Evolutionary conservation across 78 protist genomes (phyloP).

Genomic region (Thecamonas trahens): DNA sequence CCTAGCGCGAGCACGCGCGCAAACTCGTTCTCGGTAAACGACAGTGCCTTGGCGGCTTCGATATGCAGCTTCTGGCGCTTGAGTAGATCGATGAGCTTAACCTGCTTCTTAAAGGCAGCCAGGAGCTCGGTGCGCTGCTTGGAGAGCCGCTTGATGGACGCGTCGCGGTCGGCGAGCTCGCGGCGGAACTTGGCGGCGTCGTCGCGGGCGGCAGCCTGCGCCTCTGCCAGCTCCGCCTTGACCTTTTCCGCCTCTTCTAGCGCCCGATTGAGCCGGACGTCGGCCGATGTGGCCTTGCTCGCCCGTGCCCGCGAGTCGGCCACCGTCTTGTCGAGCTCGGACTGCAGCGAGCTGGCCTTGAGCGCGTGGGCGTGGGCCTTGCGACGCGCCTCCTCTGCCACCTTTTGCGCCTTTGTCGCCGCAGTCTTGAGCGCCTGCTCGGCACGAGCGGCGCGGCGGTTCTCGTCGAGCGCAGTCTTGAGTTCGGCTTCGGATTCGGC

Average conservation of each 20-base stretch:
- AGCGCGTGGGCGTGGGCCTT: no score
- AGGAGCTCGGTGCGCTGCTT: slow-evolving; percentile 37
- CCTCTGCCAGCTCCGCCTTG: background rate
- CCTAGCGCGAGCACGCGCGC: background rate
- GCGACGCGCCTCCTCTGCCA: no score
- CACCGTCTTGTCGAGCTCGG: no score
- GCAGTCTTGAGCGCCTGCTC: no score
- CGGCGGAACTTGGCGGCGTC: background rate
- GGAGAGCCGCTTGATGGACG: slow-evolving; percentile 21
- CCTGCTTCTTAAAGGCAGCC: slow-evolving; percentile 46
- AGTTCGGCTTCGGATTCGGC: no score
- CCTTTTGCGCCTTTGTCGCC: no score
- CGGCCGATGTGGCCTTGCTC: background rate
- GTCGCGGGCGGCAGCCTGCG: background rate
- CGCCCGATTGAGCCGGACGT: slow-evolving; percentile 23
- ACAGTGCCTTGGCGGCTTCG: slow-evolving; percentile 52
- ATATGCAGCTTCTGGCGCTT: slow-evolving; percentile 49
- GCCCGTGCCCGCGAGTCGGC: no score
- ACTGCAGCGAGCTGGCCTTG: no score
- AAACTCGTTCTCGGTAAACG: slow-evolving; percentile 57
- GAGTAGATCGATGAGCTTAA: slow-evolving; percentile 50
- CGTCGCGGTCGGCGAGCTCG: background rate
- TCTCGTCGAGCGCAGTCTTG: no score
- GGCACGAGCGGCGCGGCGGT: no score
- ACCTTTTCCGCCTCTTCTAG: slow-evolving; percentile 18